Percentiles rank a stretch among this genome's conserved stretches.
Evolutionary conservation across 2,329 filamentous ascomycete species (phyloP).

Genomic region (Neoascochyta sp.): DNA sequence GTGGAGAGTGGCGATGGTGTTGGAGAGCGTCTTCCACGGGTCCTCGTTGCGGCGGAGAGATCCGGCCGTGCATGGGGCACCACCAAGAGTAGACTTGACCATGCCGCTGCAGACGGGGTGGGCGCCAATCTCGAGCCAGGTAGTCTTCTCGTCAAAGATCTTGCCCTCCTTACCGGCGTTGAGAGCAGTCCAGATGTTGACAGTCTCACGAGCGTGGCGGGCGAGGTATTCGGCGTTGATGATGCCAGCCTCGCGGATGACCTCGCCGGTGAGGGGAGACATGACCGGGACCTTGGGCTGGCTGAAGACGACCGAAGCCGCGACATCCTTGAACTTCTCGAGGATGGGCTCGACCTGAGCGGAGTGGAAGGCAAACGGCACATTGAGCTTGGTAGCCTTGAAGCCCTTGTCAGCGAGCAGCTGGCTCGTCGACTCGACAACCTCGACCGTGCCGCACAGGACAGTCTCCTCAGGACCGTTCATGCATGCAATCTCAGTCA

Average conservation of each 20-base stretch:
- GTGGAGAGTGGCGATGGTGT: conserved; percentile 58
- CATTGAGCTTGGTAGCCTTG: conserved; percentile 60
- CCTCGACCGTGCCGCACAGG: conserved; percentile 59
- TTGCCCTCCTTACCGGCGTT: conserved; percentile 56
- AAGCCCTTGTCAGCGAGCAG: conserved; percentile 52
- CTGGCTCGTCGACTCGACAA: conserved; percentile 54
- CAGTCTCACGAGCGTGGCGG: conserved; percentile 63
- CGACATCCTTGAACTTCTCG: conserved; percentile 55
- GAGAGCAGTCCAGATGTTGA: conserved; percentile 65
- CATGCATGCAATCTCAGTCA: conserved; percentile 63
- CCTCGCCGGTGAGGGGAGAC: conserved; percentile 62
- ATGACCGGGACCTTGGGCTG: conserved; percentile 60
- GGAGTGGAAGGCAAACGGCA: conserved; percentile 66
- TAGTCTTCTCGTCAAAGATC: conserved; percentile 61
- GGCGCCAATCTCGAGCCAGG: conserved; percentile 72
- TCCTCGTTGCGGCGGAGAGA: conserved; percentile 62
- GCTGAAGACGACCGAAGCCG: conserved; percentile 54
- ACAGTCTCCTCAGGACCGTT: conserved; percentile 75
- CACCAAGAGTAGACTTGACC: conserved; percentile 61
- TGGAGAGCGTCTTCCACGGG: conserved; percentile 61
- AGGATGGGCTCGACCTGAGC: conserved; percentile 62
- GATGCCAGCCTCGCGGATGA: conserved; percentile 55
- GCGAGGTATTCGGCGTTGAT: conserved; percentile 62
- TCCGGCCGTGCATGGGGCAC: conserved; percentile 53
- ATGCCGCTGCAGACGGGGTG: conserved; percentile 67